phyloP scores from a whole-genome alignment of 78 protist genomes.

The Acrasis kona region DNA sequence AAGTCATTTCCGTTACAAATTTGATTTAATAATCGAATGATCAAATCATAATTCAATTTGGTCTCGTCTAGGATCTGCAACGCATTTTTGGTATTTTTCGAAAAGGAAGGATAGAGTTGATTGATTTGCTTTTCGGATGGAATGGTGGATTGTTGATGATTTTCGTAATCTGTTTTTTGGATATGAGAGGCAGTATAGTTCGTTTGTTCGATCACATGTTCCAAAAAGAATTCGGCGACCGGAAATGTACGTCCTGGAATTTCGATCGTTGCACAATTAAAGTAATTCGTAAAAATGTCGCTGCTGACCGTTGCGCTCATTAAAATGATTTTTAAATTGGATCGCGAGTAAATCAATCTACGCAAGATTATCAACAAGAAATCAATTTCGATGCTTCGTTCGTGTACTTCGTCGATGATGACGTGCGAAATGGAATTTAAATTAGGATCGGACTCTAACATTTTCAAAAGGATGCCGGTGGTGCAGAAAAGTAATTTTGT shows the following conservation, averaged over 20 bases:
- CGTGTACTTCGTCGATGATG: conserved; percentile 77
- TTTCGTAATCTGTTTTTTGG: too few species aligned
- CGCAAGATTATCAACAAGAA: conserved; percentile 54
- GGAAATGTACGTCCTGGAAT: conserved; percentile 72
- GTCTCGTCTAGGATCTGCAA: background rate
- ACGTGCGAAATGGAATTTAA: conserved; percentile 21
- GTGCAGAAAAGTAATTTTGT: conserved; percentile 77
- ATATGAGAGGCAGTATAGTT: too few species aligned
- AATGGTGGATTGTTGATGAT: too few species aligned
- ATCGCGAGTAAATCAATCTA: conserved; percentile 14
- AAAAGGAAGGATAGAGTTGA: background rate
- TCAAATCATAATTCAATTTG: conserved; percentile 35
- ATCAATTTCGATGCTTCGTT: conserved; percentile 71
- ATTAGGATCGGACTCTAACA: conserved; percentile 30
- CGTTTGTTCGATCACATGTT: conserved; percentile 23
- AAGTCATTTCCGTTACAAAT: background rate
- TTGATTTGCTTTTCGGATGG: background rate
- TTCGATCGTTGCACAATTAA: conserved; percentile 26
- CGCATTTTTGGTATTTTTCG: too few species aligned
- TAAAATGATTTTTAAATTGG: conserved; percentile 38
- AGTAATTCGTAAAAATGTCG: conserved; percentile 53
- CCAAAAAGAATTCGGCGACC: conserved; percentile 31
- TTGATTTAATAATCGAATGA: background rate
- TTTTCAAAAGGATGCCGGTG: conserved; percentile 68
- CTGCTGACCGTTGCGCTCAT: conserved; percentile 82